Conservation (phyloP, 2,329 filamentous ascomycete genomes). For the Ascochyta koolunga region DNA sequence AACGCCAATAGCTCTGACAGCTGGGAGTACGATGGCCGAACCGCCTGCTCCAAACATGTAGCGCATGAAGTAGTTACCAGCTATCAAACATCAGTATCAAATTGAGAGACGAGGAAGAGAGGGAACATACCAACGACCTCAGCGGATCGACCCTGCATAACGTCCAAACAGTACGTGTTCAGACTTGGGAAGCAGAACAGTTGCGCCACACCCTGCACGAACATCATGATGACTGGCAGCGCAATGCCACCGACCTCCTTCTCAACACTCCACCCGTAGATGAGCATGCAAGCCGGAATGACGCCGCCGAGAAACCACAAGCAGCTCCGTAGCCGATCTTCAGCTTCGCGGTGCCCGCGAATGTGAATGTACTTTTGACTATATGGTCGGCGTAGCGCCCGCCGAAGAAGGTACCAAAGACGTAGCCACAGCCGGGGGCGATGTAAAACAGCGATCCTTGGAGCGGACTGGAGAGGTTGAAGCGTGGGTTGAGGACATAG, state of each 20-base stretch:
- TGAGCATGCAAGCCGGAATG: conserved; percentile 67
- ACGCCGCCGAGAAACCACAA: conserved; percentile 63
- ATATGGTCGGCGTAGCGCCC: conserved; percentile 72
- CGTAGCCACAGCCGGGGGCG: conserved; percentile 72
- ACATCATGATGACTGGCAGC: conserved; percentile 74
- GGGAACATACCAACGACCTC: conserved; percentile 65
- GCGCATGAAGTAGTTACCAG: conserved; percentile 78
- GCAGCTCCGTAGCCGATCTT: conserved; percentile 67
- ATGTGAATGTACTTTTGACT: conserved; percentile 69
- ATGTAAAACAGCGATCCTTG: conserved; percentile 76
- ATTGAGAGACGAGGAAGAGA: neutral
- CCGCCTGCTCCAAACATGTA: conserved; percentile 76
- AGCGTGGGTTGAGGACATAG: conserved; percentile 76
- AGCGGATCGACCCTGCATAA: conserved; percentile 72
- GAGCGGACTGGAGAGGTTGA: conserved; percentile 69
- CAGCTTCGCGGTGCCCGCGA: conserved; percentile 66
- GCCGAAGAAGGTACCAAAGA: conserved; percentile 73
- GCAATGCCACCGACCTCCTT: conserved; percentile 61
- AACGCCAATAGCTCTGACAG: conserved; percentile 74
- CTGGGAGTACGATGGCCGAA: conserved; percentile 74
- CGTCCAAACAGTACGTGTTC: conserved; percentile 83
- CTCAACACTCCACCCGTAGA: conserved; percentile 72
- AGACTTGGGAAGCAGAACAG: conserved; percentile 76
- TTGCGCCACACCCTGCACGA: conserved; percentile 75
- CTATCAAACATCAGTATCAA: conserved; percentile 39